phyloP scores from a whole-genome alignment of 768 basidiomycete species.

The Chalciporus sphaerocephalus region DNA sequence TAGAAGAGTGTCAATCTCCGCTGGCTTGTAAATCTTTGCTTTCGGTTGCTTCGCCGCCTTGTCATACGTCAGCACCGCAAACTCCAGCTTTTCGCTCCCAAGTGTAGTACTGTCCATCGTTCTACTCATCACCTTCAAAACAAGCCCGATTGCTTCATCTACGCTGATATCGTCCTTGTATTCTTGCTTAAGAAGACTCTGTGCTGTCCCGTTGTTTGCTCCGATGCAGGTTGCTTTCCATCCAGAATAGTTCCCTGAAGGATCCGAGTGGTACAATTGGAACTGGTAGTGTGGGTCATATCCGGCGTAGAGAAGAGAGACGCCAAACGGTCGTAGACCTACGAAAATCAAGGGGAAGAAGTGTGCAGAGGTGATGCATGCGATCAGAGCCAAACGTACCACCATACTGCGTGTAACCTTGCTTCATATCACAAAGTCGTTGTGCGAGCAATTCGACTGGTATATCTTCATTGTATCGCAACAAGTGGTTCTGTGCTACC shows the following conservation, averaged over 20 bases:
- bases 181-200: conserved; percentile 94
- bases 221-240: conserved; percentile 99
- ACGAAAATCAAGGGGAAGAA: neutral
- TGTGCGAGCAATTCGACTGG: conserved; percentile 95
- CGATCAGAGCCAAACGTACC: conserved; percentile 43
- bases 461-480: conserved; percentile 94
- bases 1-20: conserved; percentile 84
- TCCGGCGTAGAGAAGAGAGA: conserved; percentile 93
- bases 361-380: neutral
- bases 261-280: conserved; percentile 98
- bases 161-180: conserved; percentile 93
- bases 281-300: conserved; percentile 94
- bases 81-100: conserved; percentile 95
- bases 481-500: conserved; percentile 84
- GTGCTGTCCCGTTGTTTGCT: conserved; percentile 96
- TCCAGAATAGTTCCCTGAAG: conserved; percentile 96
- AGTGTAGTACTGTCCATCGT: conserved; percentile 99
- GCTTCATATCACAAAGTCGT: conserved; percentile 93
- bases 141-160: conserved; percentile 89
- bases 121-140: conserved; percentile 95
- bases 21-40: conserved; percentile 87
- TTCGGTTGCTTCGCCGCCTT: conserved; percentile 69
- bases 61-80: conserved; percentile 89
- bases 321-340: conserved; percentile 96
- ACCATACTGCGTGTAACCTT: conserved; percentile 96